These are phyloP conservation scores for Lachancea thermotolerans DNA, from an alignment of 805 yeast species.

Conservation along the genomic window DNA sequence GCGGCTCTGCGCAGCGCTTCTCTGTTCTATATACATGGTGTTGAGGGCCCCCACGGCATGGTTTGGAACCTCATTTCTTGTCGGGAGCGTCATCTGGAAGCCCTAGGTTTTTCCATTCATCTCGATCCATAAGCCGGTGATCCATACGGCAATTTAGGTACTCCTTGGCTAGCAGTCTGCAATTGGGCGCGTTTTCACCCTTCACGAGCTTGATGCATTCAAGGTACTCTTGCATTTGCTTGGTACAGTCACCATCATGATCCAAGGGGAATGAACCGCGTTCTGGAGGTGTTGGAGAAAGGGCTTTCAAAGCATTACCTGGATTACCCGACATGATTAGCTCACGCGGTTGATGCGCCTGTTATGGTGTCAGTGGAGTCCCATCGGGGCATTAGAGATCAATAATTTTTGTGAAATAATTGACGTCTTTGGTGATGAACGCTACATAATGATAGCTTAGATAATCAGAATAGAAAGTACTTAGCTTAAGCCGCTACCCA, in stretches of 20 bases:
- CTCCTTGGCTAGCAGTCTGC: constrained; percentile 74
- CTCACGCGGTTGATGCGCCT: not conserved
- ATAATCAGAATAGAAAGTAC: not conserved
- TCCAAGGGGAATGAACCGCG: constrained; percentile 95
- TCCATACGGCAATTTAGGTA: constrained; percentile 89
- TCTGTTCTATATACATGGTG: not conserved
- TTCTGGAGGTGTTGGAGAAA: constrained; percentile 90
- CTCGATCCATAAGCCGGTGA: constrained; percentile 53
- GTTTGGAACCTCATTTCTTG: constrained; percentile 9
- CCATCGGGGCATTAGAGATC: too few relatives aligned
- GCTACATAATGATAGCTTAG: not conserved
- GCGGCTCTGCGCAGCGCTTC: not conserved
- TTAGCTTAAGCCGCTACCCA: too few relatives aligned
- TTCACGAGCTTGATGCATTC: constrained; percentile 69
- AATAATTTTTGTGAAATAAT: too few relatives aligned
- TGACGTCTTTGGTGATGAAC: not conserved
- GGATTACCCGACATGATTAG: constrained; percentile 35
- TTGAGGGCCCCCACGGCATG: not conserved
- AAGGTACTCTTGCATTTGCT: constrained; percentile 67
- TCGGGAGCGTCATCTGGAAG: constrained; percentile 43
- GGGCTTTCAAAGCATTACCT: constrained; percentile 40
- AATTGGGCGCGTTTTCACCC: constrained; percentile 86
- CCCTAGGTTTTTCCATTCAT: constrained; percentile 57
- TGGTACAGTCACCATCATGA: constrained; percentile 76
- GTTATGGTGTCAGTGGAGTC: not conserved